phyloP scores from a whole-genome alignment of 768 basidiomycete species.

The Calvatia gigantea region DNA sequence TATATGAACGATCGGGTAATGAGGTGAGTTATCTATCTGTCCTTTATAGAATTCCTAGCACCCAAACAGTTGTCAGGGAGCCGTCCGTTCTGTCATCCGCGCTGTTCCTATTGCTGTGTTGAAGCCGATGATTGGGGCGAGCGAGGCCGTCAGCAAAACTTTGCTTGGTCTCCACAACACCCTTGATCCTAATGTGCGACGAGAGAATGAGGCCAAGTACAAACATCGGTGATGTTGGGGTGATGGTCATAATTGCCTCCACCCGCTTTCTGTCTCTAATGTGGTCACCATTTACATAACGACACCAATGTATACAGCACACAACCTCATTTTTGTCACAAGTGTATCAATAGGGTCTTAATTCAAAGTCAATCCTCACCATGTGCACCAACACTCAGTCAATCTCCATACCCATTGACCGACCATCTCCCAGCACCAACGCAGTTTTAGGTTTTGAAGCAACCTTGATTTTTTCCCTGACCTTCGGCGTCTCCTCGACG shows the following conservation, averaged over 20 bases:
- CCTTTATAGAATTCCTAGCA: not conserved
- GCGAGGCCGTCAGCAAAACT: slow-evolving; percentile 95
- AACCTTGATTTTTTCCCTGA: slow-evolving; percentile 77
- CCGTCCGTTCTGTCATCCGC: slow-evolving; percentile 90
- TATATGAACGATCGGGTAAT: slow-evolving; percentile 90
- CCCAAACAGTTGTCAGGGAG: slow-evolving; percentile 53
- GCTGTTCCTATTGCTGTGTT: slow-evolving; percentile 97
- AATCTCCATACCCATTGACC: slow-evolving; percentile 89
- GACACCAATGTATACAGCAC: slow-evolving; percentile 12
- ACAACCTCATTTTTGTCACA: slow-evolving; percentile 12
- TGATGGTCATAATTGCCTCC: not conserved
- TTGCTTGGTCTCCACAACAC: slow-evolving; percentile 91
- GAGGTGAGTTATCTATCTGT: slow-evolving; percentile 54
- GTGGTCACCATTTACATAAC: slow-evolving; percentile 7
- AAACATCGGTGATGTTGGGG: slow-evolving; percentile 57
- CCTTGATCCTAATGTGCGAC: slow-evolving; percentile 78
- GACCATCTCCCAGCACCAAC: slow-evolving; percentile 79
- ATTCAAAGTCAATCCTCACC: not conserved
- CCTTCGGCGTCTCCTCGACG: slow-evolving; percentile 25
- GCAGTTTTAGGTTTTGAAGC: slow-evolving; percentile 61
- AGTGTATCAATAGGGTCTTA: not conserved
- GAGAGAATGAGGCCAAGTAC: slow-evolving; percentile 92
- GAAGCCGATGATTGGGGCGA: slow-evolving; percentile 97
- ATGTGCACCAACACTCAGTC: slow-evolving; percentile 59
- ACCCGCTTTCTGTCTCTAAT: not conserved